Conservation (phyloP, 352 stramenopile species). For the Pythium aquatile region DNA sequence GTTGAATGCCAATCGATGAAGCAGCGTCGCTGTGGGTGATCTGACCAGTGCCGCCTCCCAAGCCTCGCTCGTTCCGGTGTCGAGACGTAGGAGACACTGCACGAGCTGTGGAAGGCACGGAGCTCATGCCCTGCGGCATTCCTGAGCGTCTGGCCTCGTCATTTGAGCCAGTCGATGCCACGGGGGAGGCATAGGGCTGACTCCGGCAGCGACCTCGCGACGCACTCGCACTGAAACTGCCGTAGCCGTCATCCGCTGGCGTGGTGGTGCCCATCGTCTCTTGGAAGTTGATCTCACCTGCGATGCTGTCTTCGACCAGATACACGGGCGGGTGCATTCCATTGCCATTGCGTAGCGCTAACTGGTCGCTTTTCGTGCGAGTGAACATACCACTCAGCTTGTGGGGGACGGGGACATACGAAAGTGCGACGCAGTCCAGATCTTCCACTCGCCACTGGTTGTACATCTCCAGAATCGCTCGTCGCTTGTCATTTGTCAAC, state of each 20-base stretch:
- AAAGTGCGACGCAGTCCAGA: slow-evolving; percentile 80
- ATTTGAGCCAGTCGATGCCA: slow-evolving; percentile 17
- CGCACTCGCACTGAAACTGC: slow-evolving; percentile 15
- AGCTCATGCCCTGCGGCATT: slow-evolving; percentile 19
- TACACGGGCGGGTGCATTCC: slow-evolving; percentile 69
- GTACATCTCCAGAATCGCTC: slow-evolving; percentile 85
- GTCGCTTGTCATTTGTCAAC: slow-evolving; percentile 74
- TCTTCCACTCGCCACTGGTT: slow-evolving; percentile 88
- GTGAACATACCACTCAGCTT: slow-evolving; percentile 67
- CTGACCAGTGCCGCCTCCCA: neutral
- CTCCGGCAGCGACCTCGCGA: slow-evolving; percentile 21
- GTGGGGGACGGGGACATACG: slow-evolving; percentile 74
- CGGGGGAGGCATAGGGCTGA: slow-evolving; percentile 16
- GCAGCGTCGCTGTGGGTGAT: slow-evolving; percentile 42
- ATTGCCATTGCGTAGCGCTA: slow-evolving; percentile 21
- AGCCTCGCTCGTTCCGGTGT: slow-evolving; percentile 18
- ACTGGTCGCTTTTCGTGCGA: slow-evolving; percentile 19
- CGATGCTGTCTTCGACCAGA: slow-evolving; percentile 72
- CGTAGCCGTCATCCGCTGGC: slow-evolving; percentile 8
- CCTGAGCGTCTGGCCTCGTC: slow-evolving; percentile 13
- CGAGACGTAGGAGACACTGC: slow-evolving; percentile 20
- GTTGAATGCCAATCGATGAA: slow-evolving; percentile 45
- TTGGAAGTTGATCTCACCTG: slow-evolving; percentile 44
- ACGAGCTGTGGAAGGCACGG: slow-evolving; percentile 15
- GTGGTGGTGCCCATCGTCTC: slow-evolving; percentile 25